A percentile compares a stretch with the other conserved stretches of the same genome.
phyloP scores from a whole-genome alignment of 208 protist genomes.

The Polymyxa betae region DNA sequence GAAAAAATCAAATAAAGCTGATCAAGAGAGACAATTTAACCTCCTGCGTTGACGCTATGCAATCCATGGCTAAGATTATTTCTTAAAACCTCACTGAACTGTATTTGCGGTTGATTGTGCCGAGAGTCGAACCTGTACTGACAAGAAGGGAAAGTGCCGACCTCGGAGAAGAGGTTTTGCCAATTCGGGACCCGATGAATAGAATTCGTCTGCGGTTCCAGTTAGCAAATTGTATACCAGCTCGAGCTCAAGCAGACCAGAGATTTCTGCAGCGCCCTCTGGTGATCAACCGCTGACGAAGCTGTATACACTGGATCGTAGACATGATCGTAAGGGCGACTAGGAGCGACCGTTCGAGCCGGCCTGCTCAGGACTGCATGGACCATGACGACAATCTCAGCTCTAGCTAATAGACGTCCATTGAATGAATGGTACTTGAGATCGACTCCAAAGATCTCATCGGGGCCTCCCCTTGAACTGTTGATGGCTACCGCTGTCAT shows the following conservation, averaged over 20 bases:
- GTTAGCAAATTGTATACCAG: neutral
- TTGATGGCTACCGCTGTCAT: too few species aligned
- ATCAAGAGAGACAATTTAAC: too few species aligned
- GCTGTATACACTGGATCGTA: conserved; percentile 45
- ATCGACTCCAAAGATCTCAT: too few species aligned
- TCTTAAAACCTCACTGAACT: neutral
- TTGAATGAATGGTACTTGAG: too few species aligned
- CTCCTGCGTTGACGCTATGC: too few species aligned
- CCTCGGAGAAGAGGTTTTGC: conserved; percentile 33
- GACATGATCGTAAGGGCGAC: conserved; percentile 13
- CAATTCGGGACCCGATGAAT: conserved; percentile 12
- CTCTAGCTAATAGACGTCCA: too few species aligned
- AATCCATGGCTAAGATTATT: neutral
- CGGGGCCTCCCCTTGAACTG: too few species aligned
- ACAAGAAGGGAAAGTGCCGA: conserved; percentile 43
- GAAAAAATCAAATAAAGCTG: neutral
- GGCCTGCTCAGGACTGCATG: neutral
- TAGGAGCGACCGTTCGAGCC: neutral
- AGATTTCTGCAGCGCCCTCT: conserved; percentile 35
- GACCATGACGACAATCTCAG: conserved; percentile 34
- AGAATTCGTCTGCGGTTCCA: neutral
- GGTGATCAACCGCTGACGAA: conserved; percentile 15
- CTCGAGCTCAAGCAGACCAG: neutral
- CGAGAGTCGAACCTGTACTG: neutral
- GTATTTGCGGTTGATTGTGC: neutral